phyloP scores from a whole-genome alignment of 768 basidiomycete genomes.

The Podaxis rugospora region DNA sequence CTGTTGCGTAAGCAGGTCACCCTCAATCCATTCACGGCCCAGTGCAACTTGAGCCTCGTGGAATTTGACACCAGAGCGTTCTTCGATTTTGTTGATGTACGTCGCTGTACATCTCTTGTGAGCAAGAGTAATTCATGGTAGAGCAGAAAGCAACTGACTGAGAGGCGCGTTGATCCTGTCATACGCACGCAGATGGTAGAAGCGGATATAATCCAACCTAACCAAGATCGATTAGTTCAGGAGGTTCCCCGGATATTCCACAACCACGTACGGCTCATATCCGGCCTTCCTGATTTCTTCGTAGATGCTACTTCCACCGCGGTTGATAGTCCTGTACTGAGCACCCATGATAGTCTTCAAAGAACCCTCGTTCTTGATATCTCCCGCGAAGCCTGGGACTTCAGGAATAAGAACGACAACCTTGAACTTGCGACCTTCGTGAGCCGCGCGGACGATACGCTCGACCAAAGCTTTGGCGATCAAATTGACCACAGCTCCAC shows the following conservation, averaged over 20 bases:
- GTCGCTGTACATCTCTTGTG: constrained; percentile 15
- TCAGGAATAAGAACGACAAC: constrained; percentile 88
- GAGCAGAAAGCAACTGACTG: constrained; percentile 30
- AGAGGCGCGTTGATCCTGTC: constrained; percentile 83
- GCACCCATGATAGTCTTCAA: constrained; percentile 86
- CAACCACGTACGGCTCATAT: constrained; percentile 63
- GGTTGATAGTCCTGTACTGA: constrained; percentile 84
- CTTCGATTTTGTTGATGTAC: constrained; percentile 69
- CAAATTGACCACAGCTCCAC: constrained; percentile 71
- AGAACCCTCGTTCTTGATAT: constrained; percentile 61
- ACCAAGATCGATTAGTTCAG: background rate
- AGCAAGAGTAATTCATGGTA: background rate
- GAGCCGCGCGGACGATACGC: constrained; percentile 80
- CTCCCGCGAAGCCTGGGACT: constrained; percentile 84
- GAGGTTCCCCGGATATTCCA: background rate
- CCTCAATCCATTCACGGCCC: constrained; percentile 68
- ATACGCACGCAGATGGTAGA: constrained; percentile 90
- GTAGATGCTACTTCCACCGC: constrained; percentile 84
- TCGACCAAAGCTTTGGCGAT: constrained; percentile 82
- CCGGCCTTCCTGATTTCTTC: constrained; percentile 75
- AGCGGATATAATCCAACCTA: constrained; percentile 81
- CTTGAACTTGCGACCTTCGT: constrained; percentile 71
- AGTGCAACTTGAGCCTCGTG: constrained; percentile 85
- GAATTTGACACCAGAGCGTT: constrained; percentile 73
- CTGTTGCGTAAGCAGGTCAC: constrained; percentile 34